These are phyloP conservation scores for Rhodotorula sp. DNA, from an alignment of 1,284 basidiomycete species.

Conservation along the genomic window DNA sequence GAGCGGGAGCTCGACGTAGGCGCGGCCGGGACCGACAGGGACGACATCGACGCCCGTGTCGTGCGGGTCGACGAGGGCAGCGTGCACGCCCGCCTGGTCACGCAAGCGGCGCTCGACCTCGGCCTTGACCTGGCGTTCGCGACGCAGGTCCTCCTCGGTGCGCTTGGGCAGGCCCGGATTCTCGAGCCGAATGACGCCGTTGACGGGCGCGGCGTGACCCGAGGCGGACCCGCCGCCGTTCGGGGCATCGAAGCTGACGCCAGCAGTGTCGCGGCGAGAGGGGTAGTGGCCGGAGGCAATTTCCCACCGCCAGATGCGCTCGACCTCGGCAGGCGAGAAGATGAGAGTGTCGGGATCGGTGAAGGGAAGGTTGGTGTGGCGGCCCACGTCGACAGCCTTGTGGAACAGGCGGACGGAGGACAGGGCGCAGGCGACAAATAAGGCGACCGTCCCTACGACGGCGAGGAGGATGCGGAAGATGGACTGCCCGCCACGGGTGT, in stretches of 20 bases:
- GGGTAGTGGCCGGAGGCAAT: constrained; percentile 87
- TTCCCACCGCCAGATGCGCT: constrained; percentile 91
- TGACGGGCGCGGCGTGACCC: constrained; percentile 1
- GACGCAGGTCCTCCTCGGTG: constrained; percentile 25
- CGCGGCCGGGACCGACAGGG: constrained; percentile 66
- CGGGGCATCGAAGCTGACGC: constrained; percentile 26
- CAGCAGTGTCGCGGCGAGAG: constrained; percentile 57
- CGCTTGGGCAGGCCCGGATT: constrained; percentile 33
- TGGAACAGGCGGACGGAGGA: neutral
- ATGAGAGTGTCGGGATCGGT: constrained; percentile 74
- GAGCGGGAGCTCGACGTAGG: constrained; percentile 68
- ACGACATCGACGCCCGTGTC: constrained; percentile 41
- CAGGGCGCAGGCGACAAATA: constrained; percentile 10
- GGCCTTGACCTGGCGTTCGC: constrained; percentile 27
- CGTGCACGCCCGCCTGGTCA: constrained; percentile 36
- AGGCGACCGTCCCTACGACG: constrained; percentile 21
- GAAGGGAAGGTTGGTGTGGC: constrained; percentile 58
- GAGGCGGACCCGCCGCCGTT: constrained; percentile 10
- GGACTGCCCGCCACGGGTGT: constrained; percentile 4
- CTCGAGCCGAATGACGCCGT: constrained; percentile 24
- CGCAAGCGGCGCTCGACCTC: constrained; percentile 33
- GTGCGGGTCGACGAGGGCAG: constrained; percentile 11
- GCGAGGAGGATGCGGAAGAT: constrained; percentile 20
- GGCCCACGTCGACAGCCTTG: constrained; percentile 1
- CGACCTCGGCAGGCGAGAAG: constrained; percentile 71